phyloP scores from a whole-genome alignment of 2,329 filamentous ascomycete species.

The Neonectria hederae region DNA sequence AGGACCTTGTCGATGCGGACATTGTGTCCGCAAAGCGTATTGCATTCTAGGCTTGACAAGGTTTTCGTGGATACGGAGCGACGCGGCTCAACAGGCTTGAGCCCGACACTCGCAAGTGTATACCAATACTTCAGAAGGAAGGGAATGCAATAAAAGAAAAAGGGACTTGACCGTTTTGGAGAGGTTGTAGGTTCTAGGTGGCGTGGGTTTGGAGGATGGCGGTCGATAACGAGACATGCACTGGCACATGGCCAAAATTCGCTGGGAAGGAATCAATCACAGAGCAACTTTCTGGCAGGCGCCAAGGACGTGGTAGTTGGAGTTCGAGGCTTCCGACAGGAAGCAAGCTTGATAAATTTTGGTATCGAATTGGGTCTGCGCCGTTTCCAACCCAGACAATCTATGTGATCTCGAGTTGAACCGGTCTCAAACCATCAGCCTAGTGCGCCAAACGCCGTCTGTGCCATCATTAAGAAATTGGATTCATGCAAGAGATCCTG shows the following conservation, averaged over 20 bases:
- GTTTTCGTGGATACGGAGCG: neutral
- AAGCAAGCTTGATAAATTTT: slow-evolving; percentile 29
- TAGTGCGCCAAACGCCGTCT: slow-evolving; percentile 40
- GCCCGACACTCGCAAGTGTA: neutral
- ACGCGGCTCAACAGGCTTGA: neutral
- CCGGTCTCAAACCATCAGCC: slow-evolving; percentile 29
- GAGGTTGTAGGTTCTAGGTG: neutral
- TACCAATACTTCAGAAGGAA: neutral
- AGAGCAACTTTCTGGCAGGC: neutral
- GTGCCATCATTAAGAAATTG: slow-evolving; percentile 36
- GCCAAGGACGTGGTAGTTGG: neutral
- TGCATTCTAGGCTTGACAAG: neutral
- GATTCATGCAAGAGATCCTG: slow-evolving; percentile 12
- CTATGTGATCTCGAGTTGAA: slow-evolving; percentile 39
- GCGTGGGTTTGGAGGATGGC: neutral
- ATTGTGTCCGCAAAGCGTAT: slow-evolving; percentile 25
- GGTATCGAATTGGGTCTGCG: slow-evolving; percentile 37
- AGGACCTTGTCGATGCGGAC: slow-evolving; percentile 24
- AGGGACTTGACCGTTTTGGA: neutral
- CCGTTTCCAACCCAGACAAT: slow-evolving; percentile 29
- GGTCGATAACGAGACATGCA: neutral
- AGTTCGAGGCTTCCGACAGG: neutral
- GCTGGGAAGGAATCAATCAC: neutral
- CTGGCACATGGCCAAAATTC: neutral
- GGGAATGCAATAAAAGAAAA: neutral